Evolutionary conservation across 2,329 filamentous ascomycete species (phyloP), one percentile per base, ranked within the genome.

Genomic region (Orbilia javanica): DNA sequence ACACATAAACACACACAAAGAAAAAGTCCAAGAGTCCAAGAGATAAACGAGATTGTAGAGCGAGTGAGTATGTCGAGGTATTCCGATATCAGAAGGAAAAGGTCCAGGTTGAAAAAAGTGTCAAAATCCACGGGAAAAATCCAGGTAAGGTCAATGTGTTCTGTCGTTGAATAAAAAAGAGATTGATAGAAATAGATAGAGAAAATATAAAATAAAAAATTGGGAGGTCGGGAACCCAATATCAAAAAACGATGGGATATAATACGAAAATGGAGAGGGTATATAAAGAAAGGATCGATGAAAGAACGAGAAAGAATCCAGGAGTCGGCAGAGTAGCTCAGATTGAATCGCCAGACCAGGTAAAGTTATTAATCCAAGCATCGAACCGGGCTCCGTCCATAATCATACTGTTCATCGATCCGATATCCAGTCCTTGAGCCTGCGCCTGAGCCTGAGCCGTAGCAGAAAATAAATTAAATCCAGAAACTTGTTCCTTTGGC

Each of bases 81-180:
- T 53, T 64, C 55, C 67, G 22, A 36, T 36, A 36, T 8, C 5
- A 22, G 36, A 57, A n/a, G 52, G 6, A 22, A 57, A 57, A n/a
- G 52, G 6, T 10, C 52, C 52, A 57, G 50, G 52, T 57, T 36
- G 29, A 57, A 57, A 22, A n/a, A 42, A 20, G 13, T 25, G n/a
- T n/a, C n/a, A n/a, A 48, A 65, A 52, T 72, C 68, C 68, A 60
- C 57, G 57, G 42, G n/a, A n/a, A 50, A 65, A 55, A 72, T 64
- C 68, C 68, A 65, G 57, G 55, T 36, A 6, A n/a, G 22, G 27
- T 10, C 13, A 39, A 39, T 70, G 11, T 39, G 8, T n/a, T 72
- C 68, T 72, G 68, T 72, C 68, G 68, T 72, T 36, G 48, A 52
- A 64, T 31, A 72, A 64, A 65, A n/a, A n/a, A n/a, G n/a, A n/a